Percentiles rank a stretch among this genome's conserved stretches.
Evolutionary conservation across 345 rosid species (phyloP).

Genomic region (Kandelia obovata): DNA sequence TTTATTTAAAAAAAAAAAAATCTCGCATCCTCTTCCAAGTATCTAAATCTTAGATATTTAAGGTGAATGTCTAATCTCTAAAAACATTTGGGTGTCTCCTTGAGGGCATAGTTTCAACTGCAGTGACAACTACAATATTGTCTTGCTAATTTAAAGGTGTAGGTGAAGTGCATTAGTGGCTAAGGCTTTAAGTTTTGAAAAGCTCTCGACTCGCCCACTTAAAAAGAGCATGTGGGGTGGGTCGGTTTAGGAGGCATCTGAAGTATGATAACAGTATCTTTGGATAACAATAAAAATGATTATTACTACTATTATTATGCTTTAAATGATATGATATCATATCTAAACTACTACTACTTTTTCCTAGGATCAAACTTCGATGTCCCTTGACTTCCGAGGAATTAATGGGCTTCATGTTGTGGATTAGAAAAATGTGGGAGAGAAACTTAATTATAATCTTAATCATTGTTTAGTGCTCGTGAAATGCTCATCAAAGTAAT

Average conservation of each 20-base stretch:
- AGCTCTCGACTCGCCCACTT: too few relatives aligned
- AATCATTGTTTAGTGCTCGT: conserved; percentile 12
- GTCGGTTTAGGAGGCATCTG: conserved; percentile 35
- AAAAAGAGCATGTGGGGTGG: conserved; percentile 27
- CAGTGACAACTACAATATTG: too few relatives aligned
- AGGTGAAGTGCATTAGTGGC: too few relatives aligned
- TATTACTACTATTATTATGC: not conserved
- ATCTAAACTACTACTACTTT: conserved; percentile 31
- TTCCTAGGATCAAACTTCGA: conserved; percentile 15
- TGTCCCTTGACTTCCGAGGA: conserved; percentile 14
- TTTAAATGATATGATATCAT: conserved; percentile 4
- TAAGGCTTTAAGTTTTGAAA: not conserved
- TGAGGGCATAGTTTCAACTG: too few relatives aligned
- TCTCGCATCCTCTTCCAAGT: too few relatives aligned
- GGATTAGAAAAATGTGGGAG: conserved; percentile 8
- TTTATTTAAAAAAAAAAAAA: too few relatives aligned
- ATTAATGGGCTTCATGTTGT: conserved; percentile 41
- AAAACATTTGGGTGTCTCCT: too few relatives aligned
- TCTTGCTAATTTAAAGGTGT: too few relatives aligned
- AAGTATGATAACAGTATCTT: conserved; percentile 29
- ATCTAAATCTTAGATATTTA: too few relatives aligned
- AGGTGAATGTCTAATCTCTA: too few relatives aligned
- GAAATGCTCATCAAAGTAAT: not conserved
- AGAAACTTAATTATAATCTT: not conserved
- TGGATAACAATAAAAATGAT: conserved; percentile 12